Evolutionary conservation across 495 filamentous ascomycete species (phyloP).

Genomic region (Zalerion maritima): DNA sequence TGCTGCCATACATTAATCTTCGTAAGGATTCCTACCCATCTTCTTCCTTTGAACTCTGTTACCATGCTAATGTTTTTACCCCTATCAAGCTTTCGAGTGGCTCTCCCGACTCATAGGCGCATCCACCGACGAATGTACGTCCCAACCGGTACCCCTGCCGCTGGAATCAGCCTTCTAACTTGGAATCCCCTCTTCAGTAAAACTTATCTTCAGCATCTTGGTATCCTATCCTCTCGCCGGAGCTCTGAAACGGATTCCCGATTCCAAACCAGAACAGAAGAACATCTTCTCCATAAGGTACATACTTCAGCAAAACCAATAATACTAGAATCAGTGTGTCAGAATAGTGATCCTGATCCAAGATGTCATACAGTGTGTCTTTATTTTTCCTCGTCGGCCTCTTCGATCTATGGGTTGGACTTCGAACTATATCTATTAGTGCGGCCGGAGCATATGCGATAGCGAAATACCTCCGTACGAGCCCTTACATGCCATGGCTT

Average conservation of each 20-base stretch:
- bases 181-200: conserved; percentile 44
- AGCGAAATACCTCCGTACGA: conserved; percentile 59
- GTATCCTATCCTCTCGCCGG: conserved; percentile 86
- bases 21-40: conserved; percentile 35
- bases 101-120: conserved; percentile 51
- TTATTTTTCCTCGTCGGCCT: conserved; percentile 87
- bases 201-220: conserved; percentile 81
- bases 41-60: conserved; percentile 2
- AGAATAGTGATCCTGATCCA: conserved; percentile 12
- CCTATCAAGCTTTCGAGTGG: conserved; percentile 56
- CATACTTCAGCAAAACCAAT: conserved; percentile 10
- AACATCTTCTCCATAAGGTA: conserved; percentile 76
- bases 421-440: conserved; percentile 65
- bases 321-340: background rate
- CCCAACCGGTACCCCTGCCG: conserved; percentile 1
- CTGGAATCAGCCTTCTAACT: conserved; percentile 4
- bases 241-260: conserved; percentile 80
- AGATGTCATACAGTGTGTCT: conserved; percentile 36
- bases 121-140: conserved; percentile 70
- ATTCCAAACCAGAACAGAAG: conserved; percentile 70
- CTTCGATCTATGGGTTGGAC: conserved; percentile 86
- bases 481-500: conserved; percentile 97
- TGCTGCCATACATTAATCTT: conserved; percentile 78
- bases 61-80: conserved; percentile 13
- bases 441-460: conserved; percentile 70